A percentile compares a stretch with the other conserved stretches of the same genome.
Evolutionary conservation across 2,329 filamentous ascomycete species (phyloP).

Genomic region (Diplodia sapinea): DNA sequence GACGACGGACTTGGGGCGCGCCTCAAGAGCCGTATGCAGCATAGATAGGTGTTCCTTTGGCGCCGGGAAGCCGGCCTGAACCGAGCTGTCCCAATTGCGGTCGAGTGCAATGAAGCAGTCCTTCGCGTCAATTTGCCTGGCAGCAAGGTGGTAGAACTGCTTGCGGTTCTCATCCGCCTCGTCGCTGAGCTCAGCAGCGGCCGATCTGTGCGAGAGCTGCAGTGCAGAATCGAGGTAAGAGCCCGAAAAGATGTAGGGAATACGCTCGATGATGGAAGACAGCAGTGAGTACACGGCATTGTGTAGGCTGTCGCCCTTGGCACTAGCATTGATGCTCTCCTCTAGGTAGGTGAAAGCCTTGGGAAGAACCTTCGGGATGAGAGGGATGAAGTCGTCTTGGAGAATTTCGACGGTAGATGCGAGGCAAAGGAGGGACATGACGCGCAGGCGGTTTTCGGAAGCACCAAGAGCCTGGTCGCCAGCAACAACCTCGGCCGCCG

Average conservation of each 20-base stretch:
- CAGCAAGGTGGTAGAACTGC: slow-evolving; percentile 74
- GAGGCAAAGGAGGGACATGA: slow-evolving; percentile 87
- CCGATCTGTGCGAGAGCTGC: slow-evolving; percentile 73
- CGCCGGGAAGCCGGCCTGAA: slow-evolving; percentile 66
- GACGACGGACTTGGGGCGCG: slow-evolving; percentile 78
- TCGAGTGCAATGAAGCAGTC: slow-evolving; percentile 76
- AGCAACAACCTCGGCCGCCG: slow-evolving; percentile 77
- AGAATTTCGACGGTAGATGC: slow-evolving; percentile 89
- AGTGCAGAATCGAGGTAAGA: slow-evolving; percentile 75
- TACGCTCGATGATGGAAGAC: slow-evolving; percentile 76
- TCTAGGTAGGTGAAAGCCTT: slow-evolving; percentile 74
- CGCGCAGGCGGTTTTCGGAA: slow-evolving; percentile 71
- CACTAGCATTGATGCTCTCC: slow-evolving; percentile 61
- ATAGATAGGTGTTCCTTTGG: slow-evolving; percentile 72
- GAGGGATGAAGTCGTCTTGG: slow-evolving; percentile 81
- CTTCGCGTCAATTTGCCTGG: slow-evolving; percentile 77
- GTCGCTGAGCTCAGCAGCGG: slow-evolving; percentile 64
- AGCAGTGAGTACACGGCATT: slow-evolving; percentile 83
- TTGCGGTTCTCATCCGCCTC: slow-evolving; percentile 69
- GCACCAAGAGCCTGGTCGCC: slow-evolving; percentile 78
- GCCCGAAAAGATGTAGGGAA: slow-evolving; percentile 88
- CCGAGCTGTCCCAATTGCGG: slow-evolving; percentile 72
- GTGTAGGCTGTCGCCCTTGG: slow-evolving; percentile 69
- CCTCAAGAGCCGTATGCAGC: slow-evolving; percentile 73
- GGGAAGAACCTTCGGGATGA: slow-evolving; percentile 77